Evolutionary conservation across 2,329 filamentous ascomycete genomes (phyloP), one percentile per base, ranked within the genome.

Genomic region (Sclerotinia nivalis): DNA sequence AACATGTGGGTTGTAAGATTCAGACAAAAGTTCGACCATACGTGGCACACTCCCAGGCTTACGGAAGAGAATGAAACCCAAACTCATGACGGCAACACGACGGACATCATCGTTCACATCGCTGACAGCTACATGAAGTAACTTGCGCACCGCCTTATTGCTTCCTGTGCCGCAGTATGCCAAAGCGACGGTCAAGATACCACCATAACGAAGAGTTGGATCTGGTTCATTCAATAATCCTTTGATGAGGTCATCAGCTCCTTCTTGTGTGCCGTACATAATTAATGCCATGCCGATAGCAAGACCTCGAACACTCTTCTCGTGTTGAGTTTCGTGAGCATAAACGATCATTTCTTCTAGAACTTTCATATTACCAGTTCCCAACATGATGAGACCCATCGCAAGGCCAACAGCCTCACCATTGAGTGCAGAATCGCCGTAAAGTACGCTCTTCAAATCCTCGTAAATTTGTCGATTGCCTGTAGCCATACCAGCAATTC

Each of bases 1-100:
- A 60, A 99, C 96, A 78, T 99, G 96, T 28, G 96, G 96, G 82
- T 99, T 99, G 85, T 99, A 99, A 0, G 95, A 98, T 81, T 99
- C 96, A 7, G 96, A 96, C 28, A 99, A 89, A 65, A 99, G 88
- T 83, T 99, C 96, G 54, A 99, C 96, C 94, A 99, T 99, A 73
- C 96, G 92, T 67, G 96, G 96, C 22, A 99, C 96, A 77, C 93
- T 97, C 76, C 93, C 93, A 59, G 96, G 93, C 85, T 98, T 99
- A 73, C 96, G 88, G 91, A 99, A 99, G 40, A 99, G 88, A 74
- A 99, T 97, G 82, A 99, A 99, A 55, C 96, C 96, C 79, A 99
- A 87, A 81, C 93, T 96, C 92, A 99, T 96, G 73, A 99, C 96
- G 18, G 96, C 96, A 72, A 97, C 93, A 76, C 96, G 89, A 75